These are phyloP conservation scores for Macrolepiota fuliginosa DNA, from an alignment of 768 basidiomycete species.

Conservation along the genomic window DNA sequence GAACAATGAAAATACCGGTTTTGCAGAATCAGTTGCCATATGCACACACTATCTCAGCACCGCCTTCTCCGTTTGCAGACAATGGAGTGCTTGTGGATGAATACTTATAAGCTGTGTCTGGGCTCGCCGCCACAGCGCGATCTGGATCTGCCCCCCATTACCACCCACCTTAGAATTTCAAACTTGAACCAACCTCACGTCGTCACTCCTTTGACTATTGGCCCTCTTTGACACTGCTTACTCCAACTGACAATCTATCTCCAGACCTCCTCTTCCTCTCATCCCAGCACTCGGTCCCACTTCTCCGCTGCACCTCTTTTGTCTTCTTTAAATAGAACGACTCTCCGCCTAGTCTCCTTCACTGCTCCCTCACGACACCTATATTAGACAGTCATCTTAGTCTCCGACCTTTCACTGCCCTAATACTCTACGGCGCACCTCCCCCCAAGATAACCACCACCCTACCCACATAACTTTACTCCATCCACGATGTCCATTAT, in stretches of 20 bases:
- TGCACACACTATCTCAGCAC: too few species aligned
- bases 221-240: not conserved
- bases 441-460: not conserved
- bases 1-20: constrained; percentile 5
- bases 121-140: constrained; percentile 15
- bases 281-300: too few species aligned
- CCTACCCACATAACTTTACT: constrained; percentile 1
- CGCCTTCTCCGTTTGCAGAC: not conserved
- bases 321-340: constrained; percentile 5
- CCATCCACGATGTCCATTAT: constrained; percentile 20
- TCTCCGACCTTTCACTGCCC: not conserved
- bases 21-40: not conserved
- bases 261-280: not conserved
- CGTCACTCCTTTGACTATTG: constrained; percentile 6
- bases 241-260: constrained; percentile 1
- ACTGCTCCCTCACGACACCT: constrained; percentile 2
- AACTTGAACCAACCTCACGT: constrained; percentile 9
- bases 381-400: not conserved
- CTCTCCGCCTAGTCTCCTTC: not conserved
- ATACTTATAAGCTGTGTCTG: constrained; percentile 1
- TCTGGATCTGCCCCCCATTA: constrained; percentile 24
- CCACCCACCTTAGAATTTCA: constrained; percentile 7
- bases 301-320: not conserved
- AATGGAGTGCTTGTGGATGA: not conserved
- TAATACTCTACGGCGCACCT: not conserved